These are phyloP conservation scores for Jacaranda mimosifolia DNA, from an alignment of 257 asterid species.

Conservation along the genomic window DNA sequence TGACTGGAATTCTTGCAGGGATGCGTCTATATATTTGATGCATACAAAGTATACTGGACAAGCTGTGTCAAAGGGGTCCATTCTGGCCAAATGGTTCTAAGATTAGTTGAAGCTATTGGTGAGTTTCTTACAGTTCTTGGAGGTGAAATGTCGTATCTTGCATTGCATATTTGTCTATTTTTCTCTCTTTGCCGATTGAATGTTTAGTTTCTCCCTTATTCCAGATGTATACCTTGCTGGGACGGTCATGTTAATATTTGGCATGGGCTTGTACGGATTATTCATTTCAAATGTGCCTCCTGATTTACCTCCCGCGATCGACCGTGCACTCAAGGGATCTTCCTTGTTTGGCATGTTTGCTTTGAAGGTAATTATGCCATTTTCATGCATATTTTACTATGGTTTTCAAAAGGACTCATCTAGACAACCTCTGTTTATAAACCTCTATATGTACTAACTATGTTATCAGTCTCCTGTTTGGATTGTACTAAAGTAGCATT, in stretches of 20 bases:
- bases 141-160: not conserved
- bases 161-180: not conserved
- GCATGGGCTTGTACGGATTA: constrained; percentile 94
- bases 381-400: too few species aligned
- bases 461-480: too few species aligned
- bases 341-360: constrained; percentile 66
- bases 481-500: too few species aligned
- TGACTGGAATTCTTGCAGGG: constrained; percentile 59
- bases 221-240: constrained; percentile 73
- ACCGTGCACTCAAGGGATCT: constrained; percentile 88
- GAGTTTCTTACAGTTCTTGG: constrained; percentile 43
- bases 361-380: constrained; percentile 26
- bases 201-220: not conserved
- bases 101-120: constrained; percentile 96
- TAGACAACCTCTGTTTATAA: too few species aligned
- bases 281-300: constrained; percentile 76
- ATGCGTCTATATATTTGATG: constrained; percentile 85
- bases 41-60: constrained; percentile 91
- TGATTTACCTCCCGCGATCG: constrained; percentile 52
- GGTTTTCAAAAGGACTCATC: too few species aligned
- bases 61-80: constrained; percentile 86
- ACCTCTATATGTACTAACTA: too few species aligned
- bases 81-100: constrained; percentile 89
- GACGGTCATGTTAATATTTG: constrained; percentile 93
- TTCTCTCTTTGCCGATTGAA: not conserved